Conservation (phyloP, 345 rosid genomes). For the Lepidium didymum region DNA sequence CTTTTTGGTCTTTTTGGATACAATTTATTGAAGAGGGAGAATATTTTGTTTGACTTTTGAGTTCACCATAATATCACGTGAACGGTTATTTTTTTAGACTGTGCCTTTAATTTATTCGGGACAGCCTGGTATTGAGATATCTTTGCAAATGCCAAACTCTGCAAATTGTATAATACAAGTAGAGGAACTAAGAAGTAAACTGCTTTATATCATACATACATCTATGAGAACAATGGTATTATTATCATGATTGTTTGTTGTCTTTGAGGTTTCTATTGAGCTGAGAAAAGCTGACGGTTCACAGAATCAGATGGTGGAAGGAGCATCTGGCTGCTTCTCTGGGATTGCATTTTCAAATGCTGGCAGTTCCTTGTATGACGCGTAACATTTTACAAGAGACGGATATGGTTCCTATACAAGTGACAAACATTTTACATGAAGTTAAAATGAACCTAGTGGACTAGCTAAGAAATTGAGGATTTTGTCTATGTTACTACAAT, state of each 20-base stretch:
- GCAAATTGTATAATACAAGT: conserved; percentile 5
- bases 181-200: not conserved
- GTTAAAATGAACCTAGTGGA: too few species aligned
- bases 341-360: conserved; percentile 33
- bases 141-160: not conserved
- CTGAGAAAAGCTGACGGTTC: conserved; percentile 1
- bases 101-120: too few species aligned
- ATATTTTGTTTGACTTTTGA: too few species aligned
- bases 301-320: conserved; percentile 11
- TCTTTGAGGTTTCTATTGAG: conserved; percentile 1
- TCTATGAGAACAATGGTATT: not conserved
- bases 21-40: too few species aligned
- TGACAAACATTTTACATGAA: not conserved
- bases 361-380: conserved; percentile 45
- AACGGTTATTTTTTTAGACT: too few species aligned
- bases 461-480: not conserved
- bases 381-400: conserved; percentile 45
- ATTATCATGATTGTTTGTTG: not conserved
- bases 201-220: not conserved
- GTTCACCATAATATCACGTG: too few species aligned
- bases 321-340: conserved; percentile 39
- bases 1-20: too few species aligned
- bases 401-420: conserved; percentile 47
- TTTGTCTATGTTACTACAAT: not conserved
- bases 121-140: not conserved